Evolutionary conservation across 192 early-diverging fungal genomes (phyloP), one percentile per base, ranked within the genome.

Genomic region (Coemansia sp.): DNA sequence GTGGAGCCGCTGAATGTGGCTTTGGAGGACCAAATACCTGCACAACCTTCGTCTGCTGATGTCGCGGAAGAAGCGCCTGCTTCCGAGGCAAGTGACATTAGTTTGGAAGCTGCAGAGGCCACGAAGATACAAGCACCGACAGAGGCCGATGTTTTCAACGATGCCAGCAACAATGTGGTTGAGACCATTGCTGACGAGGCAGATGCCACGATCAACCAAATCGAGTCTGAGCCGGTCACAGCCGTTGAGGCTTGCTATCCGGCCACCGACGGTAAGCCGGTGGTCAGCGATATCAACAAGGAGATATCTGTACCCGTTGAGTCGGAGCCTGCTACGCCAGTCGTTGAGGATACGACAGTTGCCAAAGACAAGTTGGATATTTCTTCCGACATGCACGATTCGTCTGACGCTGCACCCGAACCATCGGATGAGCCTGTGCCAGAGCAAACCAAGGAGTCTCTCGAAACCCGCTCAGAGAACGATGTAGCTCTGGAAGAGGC

Each of bases 1-100:
- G 45, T 11, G 23, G 23, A 20, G 10, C 9, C 48, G n/a, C n/a
- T n/a, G n/a, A n/a, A n/a, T 54, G 2, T 55, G 11, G 64, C 6
- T 6, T 20, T 54, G 58, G 60, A 58, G 10, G 71, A 59, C 36
- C n/a, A 50, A 6, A 36, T 53, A 9, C 29, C 50, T 53, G 27
- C 22, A 20, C 44, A 47, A 13, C 14, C 38, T 13, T 25, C 44
- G 11, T 25, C 44, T 13, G 44, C 1, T 11, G 44, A 47, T 47
- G 20, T 47, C 22, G 55, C 48, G 15, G 56, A 58, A 13, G 29
- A 53, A 22, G 13, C 58, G 23, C 42, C 10, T 8, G 40, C 19
- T 20, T 47, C 53, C 8, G 50, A 50, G 33, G 34, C 23, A 20
- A 3, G 5, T 2, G 47, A 30, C 52, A 36, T 34, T 25, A 2